Base-by-base conservation (phyloP, 2,329 filamentous ascomycete species). In the Pseudogymnoascus pannorum region DNA sequence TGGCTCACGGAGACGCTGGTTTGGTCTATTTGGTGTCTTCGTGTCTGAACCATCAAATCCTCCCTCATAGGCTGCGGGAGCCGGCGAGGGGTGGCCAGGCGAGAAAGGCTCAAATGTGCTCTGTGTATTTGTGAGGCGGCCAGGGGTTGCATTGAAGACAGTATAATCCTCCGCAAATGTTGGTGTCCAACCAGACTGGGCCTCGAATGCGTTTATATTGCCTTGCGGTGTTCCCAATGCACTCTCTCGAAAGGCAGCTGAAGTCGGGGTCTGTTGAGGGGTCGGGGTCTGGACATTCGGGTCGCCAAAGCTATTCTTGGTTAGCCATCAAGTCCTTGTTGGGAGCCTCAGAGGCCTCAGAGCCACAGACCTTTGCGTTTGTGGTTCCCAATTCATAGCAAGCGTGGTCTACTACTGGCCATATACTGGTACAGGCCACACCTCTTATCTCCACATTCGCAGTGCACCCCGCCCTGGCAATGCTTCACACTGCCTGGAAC, bases 321-420 rank as follows among this genome's bases (percentile, higher is more conserved):
- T 81, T 69, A 79, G 76, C 72, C 67, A 58, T 64, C 60, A 48
- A 64, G 48, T n/a, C 33, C 58, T 57, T 7, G n/a, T 40, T 60
- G n/a, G 48, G 11, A 14, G 9, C 11, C 54, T 42, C 38, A 58
- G n/a, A 29, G 16, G 59, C 14, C 20, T 58, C 40, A 26, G 16
- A 35, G 14, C 18, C 26, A 64, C 74, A 74, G 78, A 76, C 83
- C 82, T 85, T 72, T 78, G 77, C 75, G 75, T 74, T 72, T 75
- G 75, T 75, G 79, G 79, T 75, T 85, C 80, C 75, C 79, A 80
- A 79, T 78, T 86, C 84, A 87, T 87, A 85, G 81, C 83, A 84
- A 66, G 62, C 36, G 54, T 64, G 26, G 26, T 14, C 26, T 54
- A 31, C 16, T 33, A 26, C n/a, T 54, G 26, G 31, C 26, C 24